Evolutionary conservation across 1,284 basidiomycete species (phyloP), one percentile per base, ranked within the genome.

Genomic region (Porodaedalea pini): DNA sequence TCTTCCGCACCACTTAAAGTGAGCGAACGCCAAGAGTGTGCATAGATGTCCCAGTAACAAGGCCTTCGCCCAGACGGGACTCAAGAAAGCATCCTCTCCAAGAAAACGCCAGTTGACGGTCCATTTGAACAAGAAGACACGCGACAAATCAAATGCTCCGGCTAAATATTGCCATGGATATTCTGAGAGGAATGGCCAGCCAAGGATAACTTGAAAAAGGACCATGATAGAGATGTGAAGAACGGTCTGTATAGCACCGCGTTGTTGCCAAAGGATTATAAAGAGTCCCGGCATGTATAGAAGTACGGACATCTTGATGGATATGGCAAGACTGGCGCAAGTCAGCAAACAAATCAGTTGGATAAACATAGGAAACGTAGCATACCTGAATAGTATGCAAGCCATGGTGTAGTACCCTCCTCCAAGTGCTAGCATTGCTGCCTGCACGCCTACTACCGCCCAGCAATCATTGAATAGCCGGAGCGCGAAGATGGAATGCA

Each of bases 91-190:
- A 11, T 81, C 73, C 68, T 95, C 90, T 21, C 80, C 73, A 1
- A 99, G 64, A 66, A 98, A 91, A 34, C 92, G 81, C 95, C 97
- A 99, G 69, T 99, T 99, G 61, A 98, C 95, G 0, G 96, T 98
- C 96, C 96, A 99, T 68, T 92, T 86, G 74, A 92, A 97, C 36
- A 97, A 73, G 74, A 99, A 99, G 11, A 85, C 79, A 11, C 97
- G 85, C 1, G 86, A 86, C 57, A 99, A 78, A 69, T 99, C 87
- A 69, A 97, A 99, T 1, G 97, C 88, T 7, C 81, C 80, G 10
- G 70, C 72, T 39, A 93, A 66, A 73, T 99, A 99, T 15, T 83
- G 75, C 61, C 70, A 64, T 2, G 81, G 74, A 64, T 88, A 75
- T 57, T 80, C 73, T 32, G 77, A 69, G 39, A 97, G 75, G 75